Conservation (phyloP, 805 yeast genomes). For the Nakazawaea sp. region DNA sequence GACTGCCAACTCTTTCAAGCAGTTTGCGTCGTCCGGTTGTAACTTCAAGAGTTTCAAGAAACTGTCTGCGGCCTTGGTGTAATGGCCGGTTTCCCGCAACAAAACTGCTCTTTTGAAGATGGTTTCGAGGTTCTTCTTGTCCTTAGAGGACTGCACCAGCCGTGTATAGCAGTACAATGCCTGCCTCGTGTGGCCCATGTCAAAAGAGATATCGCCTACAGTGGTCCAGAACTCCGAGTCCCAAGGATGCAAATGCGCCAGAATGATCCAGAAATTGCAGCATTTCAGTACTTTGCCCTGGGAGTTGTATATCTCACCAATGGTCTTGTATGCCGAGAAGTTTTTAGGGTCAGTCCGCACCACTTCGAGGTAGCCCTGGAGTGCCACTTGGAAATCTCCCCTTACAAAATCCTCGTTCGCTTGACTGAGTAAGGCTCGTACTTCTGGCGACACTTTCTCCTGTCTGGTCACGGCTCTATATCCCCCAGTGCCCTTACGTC, state of each 20-base stretch:
- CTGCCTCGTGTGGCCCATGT: slow-evolving; percentile 63
- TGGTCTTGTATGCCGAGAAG: slow-evolving; percentile 77
- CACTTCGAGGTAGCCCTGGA: slow-evolving; percentile 56
- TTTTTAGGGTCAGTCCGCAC: slow-evolving; percentile 72
- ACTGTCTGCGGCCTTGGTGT: slow-evolving; percentile 68
- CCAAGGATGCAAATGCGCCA: slow-evolving; percentile 70
- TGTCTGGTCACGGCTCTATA: slow-evolving; percentile 29
- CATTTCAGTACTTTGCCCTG: slow-evolving; percentile 66
- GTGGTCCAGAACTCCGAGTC: slow-evolving; percentile 75
- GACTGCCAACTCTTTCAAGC: slow-evolving; percentile 56
- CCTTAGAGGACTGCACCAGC: slow-evolving; percentile 40
- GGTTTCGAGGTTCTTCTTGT: slow-evolving; percentile 41
- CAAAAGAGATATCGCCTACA: slow-evolving; percentile 62
- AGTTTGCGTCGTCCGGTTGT: slow-evolving; percentile 53
- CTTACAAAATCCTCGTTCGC: slow-evolving; percentile 80
- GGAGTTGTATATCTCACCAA: slow-evolving; percentile 75
- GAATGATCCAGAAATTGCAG: slow-evolving; percentile 74
- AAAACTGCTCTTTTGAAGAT: slow-evolving; percentile 60
- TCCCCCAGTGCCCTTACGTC: slow-evolving; percentile 20
- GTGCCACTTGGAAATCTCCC: slow-evolving; percentile 53
- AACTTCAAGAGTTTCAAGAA: slow-evolving; percentile 49
- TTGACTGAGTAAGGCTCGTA: slow-evolving; percentile 52
- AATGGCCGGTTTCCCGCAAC: slow-evolving; percentile 59
- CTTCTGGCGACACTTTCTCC: slow-evolving; percentile 61
- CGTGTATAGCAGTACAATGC: slow-evolving; percentile 74